Evolutionary conservation across 2,329 filamentous ascomycete genomes (phyloP).

Genomic region (Curvularia lunata): DNA sequence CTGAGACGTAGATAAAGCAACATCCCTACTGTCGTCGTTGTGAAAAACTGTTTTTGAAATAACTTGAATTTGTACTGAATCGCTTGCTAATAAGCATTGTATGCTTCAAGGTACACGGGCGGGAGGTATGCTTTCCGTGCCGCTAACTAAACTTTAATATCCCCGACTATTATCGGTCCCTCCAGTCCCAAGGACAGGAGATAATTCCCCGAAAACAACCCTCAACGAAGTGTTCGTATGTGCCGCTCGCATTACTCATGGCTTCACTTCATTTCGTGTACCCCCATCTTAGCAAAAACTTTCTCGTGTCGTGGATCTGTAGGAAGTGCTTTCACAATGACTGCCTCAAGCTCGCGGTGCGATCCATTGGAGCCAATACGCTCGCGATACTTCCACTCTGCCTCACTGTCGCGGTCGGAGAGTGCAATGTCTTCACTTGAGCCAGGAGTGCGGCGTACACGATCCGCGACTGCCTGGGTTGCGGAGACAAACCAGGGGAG

Average conservation of each 20-base stretch:
- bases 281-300: constrained; percentile 29
- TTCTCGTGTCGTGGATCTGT: constrained; percentile 39
- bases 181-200: neutral
- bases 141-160: neutral
- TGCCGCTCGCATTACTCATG: neutral
- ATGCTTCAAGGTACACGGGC: neutral
- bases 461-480: constrained; percentile 38
- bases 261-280: neutral
- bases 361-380: constrained; percentile 36
- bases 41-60: neutral
- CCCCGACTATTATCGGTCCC: neutral
- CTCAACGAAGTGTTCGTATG: neutral
- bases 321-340: constrained; percentile 32
- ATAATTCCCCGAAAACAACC: neutral
- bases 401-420: constrained; percentile 36
- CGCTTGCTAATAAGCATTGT: neutral
- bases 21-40: neutral
- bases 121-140: neutral
- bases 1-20: neutral
- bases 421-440: constrained; percentile 24
- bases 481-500: constrained; percentile 21
- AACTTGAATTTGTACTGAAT: neutral
- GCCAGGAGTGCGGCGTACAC: constrained; percentile 20
- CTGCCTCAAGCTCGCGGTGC: constrained; percentile 38
- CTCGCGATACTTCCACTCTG: constrained; percentile 34